These are phyloP conservation scores for Royoungia palumana DNA, from an alignment of 768 basidiomycete species.

Conservation along the genomic window DNA sequence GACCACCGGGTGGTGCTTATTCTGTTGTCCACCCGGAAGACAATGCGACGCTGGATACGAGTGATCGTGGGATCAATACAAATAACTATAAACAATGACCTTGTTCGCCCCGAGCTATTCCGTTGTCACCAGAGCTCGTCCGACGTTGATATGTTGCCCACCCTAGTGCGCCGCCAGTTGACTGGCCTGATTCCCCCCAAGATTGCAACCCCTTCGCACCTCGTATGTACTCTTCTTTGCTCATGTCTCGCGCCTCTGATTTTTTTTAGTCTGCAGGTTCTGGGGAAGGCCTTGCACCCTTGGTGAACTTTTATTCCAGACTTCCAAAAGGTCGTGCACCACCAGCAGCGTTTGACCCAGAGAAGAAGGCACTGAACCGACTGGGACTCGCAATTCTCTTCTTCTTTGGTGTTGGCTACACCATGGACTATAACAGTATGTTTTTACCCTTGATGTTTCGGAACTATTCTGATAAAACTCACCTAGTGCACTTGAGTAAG, in stretches of 20 bases:
- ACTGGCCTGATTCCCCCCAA: constrained; percentile 89
- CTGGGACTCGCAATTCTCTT: constrained; percentile 61
- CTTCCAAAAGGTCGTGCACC: constrained; percentile 86
- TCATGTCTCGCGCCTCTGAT: not conserved
- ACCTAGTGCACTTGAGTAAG: constrained; percentile 81
- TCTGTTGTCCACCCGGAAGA: not conserved
- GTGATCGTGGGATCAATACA: constrained; percentile 18
- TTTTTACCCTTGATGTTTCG: constrained; percentile 19
- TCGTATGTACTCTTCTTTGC: constrained; percentile 44
- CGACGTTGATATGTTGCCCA: constrained; percentile 59
- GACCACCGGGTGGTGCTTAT: constrained; percentile 10
- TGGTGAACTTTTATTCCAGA: constrained; percentile 96
- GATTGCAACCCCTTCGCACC: constrained; percentile 86
- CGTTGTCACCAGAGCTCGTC: constrained; percentile 26
- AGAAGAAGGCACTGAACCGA: constrained; percentile 67
- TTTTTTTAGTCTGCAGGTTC: constrained; percentile 68
- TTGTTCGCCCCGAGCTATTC: constrained; percentile 19
- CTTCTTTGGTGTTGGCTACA: constrained; percentile 61
- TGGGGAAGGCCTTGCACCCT: constrained; percentile 74
- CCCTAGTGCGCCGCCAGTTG: constrained; percentile 82
- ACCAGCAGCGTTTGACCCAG: constrained; percentile 62
- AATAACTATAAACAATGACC: constrained; percentile 15
- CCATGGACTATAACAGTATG: constrained; percentile 87
- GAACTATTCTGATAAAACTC: constrained; percentile 5
- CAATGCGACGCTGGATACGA: not conserved